Base-by-base conservation (phyloP, 2,329 filamentous ascomycete genomes). In the Pyrenophora seminiperda region DNA sequence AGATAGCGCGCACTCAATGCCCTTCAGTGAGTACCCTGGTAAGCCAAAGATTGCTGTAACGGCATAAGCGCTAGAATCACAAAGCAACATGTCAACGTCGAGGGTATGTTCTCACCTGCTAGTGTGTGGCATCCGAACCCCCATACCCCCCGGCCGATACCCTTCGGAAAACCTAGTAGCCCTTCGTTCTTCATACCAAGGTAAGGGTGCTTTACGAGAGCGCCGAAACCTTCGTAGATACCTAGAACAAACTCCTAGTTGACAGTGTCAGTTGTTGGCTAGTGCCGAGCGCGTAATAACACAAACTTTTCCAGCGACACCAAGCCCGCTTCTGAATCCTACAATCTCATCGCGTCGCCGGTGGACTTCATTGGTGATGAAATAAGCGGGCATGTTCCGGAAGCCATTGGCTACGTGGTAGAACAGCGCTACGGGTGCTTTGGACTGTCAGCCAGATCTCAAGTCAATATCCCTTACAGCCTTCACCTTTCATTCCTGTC, bases 181-280 rank as follows among this genome's bases (percentile, higher is more conserved):
- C 84, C 84, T 50, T 83, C 81, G 54, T 87, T 81, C 62, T 80
- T 81, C 9, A 81, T 82, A n/a, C 84, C 90, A 44, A 80, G 79
- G 1, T 86, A 68, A 0, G 90, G 91, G 58, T 93, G 89, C 0
- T 83, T 91, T 7, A 91, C 79, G 1, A 94, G 75, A 0, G 90
- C 90, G 1, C 88, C 83, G 17, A 92, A 82, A 2, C 89, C 90
- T 63, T 93, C 89, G 66, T 83, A 91, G 22, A 94, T 75, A 0
- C 90, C 89, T 46, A 86, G 80, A 0, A 83, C 85, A 47, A 93
- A 85, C 68, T 90, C 88, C 74, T 44, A 9, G 1, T 22, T 7
- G 7, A 7, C n/a, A 22, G 10, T 7, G 11, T 10, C 0, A 15
- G 32, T 4, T 7, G 9, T 13, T 3, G 15, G 2, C 17, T 29